Percentiles rank a stretch among this genome's conserved stretches.
Conservation (phyloP, 192 early-diverging fungal genomes). For the Lobosporangium transversale region DNA sequence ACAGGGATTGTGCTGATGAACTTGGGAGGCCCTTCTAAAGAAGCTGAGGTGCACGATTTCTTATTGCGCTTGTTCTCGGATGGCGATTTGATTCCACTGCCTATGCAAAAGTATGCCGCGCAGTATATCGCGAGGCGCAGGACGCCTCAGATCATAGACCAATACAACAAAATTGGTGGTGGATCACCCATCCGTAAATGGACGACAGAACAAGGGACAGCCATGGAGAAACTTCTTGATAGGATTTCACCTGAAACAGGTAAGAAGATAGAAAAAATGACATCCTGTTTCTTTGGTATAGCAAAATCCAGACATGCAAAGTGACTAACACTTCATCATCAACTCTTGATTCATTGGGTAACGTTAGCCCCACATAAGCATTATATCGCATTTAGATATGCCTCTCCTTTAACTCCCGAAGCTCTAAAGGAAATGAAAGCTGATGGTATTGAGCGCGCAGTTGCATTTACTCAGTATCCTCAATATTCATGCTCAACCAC, state of each 20-base stretch:
- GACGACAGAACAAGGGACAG: conserved; percentile 86
- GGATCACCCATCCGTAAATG: conserved; percentile 93
- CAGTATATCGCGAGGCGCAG: conserved; percentile 84
- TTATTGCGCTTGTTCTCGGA: conserved; percentile 88
- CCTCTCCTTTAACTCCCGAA: conserved; percentile 76
- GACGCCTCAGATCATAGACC: conserved; percentile 85
- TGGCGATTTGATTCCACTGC: conserved; percentile 91
- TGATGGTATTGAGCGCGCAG: conserved; percentile 84
- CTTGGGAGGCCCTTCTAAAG: conserved; percentile 88
- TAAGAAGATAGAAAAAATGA: conserved; percentile 18
- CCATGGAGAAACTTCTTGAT: conserved; percentile 82
- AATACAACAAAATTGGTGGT: conserved; percentile 94
- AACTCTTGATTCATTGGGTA: too few species aligned
- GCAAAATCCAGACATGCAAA: too few species aligned
- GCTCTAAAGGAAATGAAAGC: conserved; percentile 81
- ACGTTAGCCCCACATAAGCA: conserved; percentile 82
- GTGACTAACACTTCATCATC: too few species aligned
- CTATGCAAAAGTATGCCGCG: conserved; percentile 77
- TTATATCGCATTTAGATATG: conserved; percentile 96
- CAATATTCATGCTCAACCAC: conserved; percentile 98
- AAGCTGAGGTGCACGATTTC: conserved; percentile 83
- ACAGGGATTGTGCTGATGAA: conserved; percentile 93
- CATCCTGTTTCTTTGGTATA: background rate
- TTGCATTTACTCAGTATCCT: conserved; percentile 95
- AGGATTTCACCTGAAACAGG: conserved; percentile 78